phyloP scores from a whole-genome alignment of 352 stramenopile species.

The Globisporangium spinosum region DNA sequence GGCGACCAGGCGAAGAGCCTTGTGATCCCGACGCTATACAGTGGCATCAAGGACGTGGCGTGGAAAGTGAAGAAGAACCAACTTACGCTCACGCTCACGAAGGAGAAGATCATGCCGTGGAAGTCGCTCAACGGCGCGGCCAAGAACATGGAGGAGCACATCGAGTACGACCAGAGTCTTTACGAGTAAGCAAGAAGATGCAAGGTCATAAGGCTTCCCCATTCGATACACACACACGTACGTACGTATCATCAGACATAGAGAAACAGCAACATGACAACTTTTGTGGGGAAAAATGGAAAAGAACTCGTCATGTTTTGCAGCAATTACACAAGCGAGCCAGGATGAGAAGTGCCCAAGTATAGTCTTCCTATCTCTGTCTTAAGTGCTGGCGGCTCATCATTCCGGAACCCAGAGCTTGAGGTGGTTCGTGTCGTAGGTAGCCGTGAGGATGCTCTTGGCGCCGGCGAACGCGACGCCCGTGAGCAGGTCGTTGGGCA shows the following conservation, averaged over 20 bases:
- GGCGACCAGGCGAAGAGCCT: slow-evolving; percentile 56
- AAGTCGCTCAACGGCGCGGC: slow-evolving; percentile 78
- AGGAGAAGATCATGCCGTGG: slow-evolving; percentile 54
- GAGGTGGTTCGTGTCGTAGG: slow-evolving; percentile 67
- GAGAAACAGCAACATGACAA: not conserved
- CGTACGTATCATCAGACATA: not conserved
- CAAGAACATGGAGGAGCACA: slow-evolving; percentile 81
- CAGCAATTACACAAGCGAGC: not conserved
- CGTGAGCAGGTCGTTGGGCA: slow-evolving; percentile 59
- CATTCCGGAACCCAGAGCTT: slow-evolving; percentile 70
- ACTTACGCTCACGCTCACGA: slow-evolving; percentile 67
- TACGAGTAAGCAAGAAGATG: slow-evolving; percentile 39
- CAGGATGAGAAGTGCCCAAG: not conserved
- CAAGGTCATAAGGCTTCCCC: too few relatives aligned
- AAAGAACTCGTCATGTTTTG: not conserved
- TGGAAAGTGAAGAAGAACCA: slow-evolving; percentile 61
- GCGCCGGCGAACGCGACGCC: slow-evolving; percentile 48
- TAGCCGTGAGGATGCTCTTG: slow-evolving; percentile 49
- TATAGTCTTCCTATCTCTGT: not conserved
- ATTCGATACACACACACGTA: not conserved
- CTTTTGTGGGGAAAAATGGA: not conserved
- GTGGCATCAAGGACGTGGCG: slow-evolving; percentile 54
- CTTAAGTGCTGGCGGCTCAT: not conserved
- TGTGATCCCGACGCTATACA: slow-evolving; percentile 68
- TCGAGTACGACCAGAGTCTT: slow-evolving; percentile 81